Evolutionary conservation across 2,329 filamentous ascomycete species (phyloP), one percentile per base, ranked within the genome.

Genomic region (Colletotrichum sidae): DNA sequence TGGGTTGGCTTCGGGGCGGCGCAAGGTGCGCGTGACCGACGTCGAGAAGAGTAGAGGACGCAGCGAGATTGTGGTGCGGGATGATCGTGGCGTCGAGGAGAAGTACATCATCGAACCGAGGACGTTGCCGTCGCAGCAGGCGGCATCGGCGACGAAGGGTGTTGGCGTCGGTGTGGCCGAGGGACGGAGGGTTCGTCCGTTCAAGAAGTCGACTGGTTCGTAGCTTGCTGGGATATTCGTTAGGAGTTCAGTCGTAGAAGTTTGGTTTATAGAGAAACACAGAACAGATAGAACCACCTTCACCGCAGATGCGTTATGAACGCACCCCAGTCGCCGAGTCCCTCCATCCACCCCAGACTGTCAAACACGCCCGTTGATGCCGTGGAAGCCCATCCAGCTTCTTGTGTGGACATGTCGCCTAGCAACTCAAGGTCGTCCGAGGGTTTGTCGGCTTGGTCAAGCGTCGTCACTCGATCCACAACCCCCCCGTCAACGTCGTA

Each of bases 21-120:
- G 15, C 6, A 13, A 11, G 15, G 45, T 38, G 15, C 46, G 60
- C 42, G 42, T 68, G 41, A 44, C 53, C 33, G 67, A 68, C 13
- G 34, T 60, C 25, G 67, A 68, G 45, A 52, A 60, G 49, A 47
- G 65, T 55, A 63, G 61, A 41, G 67, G 67, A 4, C 52, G 56
- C 15, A 68, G 67, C 17, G 60, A 67, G 35, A 51, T 67, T 3
- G 6, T 53, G 33, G 53, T 68, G 6, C 38, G 60, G 33, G 64
- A 60, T 37, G 15, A 2, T 12, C 10, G 54, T 3, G 65, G 67
- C 7, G 34, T 39, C 11, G 45, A 52, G 55, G 17, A 13, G 55
- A 64, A 45, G 35, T 49, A 60, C n/a, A 13, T 44, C 42, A 61
- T 68, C 7, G 65, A 65, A 39, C 67, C 67, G 12, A 57, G 60